These are phyloP conservation scores for Ogataea pignaliae DNA, from an alignment of 805 yeast genomes.

Conservation along the genomic window DNA sequence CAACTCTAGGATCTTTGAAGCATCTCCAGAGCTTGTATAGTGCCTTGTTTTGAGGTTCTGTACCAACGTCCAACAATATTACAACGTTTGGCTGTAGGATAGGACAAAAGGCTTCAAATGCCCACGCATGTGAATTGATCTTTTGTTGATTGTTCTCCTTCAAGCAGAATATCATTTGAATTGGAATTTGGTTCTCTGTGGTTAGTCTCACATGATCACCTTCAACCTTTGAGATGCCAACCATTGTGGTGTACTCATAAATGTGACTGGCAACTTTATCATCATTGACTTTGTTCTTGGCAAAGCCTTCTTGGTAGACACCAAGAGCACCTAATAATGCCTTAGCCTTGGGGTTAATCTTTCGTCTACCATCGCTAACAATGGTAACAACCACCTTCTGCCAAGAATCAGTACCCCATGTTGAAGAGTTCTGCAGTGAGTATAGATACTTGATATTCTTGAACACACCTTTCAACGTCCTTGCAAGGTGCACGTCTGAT, in stretches of 20 bases:
- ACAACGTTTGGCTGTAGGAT: conserved; percentile 78
- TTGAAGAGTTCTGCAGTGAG: conserved; percentile 53
- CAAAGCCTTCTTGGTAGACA: conserved; percentile 92
- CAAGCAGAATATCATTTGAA: conserved; percentile 83
- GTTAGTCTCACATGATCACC: conserved; percentile 58
- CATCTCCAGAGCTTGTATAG: conserved; percentile 87
- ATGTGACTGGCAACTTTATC: conserved; percentile 79
- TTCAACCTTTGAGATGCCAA: conserved; percentile 68
- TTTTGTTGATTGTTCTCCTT: conserved; percentile 87
- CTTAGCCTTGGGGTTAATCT: conserved; percentile 72
- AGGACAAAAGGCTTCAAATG: conserved; percentile 87
- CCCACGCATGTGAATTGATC: conserved; percentile 96
- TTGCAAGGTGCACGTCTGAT: conserved; percentile 72
- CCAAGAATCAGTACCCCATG: conserved; percentile 98
- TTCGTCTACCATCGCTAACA: conserved; percentile 88
- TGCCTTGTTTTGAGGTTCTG: conserved; percentile 81
- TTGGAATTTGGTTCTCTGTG: conserved; percentile 66
- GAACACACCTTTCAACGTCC: conserved; percentile 87
- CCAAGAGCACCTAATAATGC: conserved; percentile 85
- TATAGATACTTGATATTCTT: conserved; percentile 77
- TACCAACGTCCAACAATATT: conserved; percentile 88
- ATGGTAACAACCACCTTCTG: conserved; percentile 86
- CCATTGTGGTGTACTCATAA: conserved; percentile 90
- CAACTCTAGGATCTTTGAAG: conserved; percentile 74
- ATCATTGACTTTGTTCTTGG: conserved; percentile 84